Conservation (phyloP, 176 grass and related monocot species). For the Aegilops tauschii region DNA sequence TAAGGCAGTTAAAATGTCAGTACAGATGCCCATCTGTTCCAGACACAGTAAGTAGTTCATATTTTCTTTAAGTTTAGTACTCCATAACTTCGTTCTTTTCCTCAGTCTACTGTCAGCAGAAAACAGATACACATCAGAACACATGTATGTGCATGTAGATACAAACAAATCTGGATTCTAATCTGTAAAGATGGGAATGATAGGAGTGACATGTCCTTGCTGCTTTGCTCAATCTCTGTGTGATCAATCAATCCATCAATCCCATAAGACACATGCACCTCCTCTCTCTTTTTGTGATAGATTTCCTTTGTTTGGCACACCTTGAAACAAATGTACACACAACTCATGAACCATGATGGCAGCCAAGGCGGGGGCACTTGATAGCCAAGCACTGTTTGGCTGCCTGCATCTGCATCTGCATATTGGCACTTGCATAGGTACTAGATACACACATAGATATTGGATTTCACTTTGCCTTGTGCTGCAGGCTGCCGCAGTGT, state of each 20-base stretch:
- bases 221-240: background rate
- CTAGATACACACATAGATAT: too few species aligned
- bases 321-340: slow-evolving; percentile 10
- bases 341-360: slow-evolving; percentile 38
- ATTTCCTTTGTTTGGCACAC: slow-evolving; percentile 36
- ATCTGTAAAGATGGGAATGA: slow-evolving; percentile 7
- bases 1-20: slow-evolving; percentile 36
- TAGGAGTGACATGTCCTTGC: slow-evolving; percentile 13
- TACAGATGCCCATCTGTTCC: background rate
- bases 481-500: slow-evolving; percentile 32
- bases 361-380: slow-evolving; percentile 1
- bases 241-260: slow-evolving; percentile 35
- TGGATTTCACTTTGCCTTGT: slow-evolving; percentile 45
- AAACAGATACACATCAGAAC: background rate
- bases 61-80: background rate
- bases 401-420: slow-evolving; percentile 5
- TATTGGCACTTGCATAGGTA: background rate
- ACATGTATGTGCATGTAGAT: background rate
- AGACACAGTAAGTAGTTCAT: too few species aligned
- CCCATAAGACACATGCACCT: background rate
- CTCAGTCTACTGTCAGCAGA: background rate
- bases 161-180: slow-evolving; percentile 36
- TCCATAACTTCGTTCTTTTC: background rate
- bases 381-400: slow-evolving; percentile 12
- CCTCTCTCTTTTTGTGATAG: background rate